Percentiles rank a stretch among this genome's conserved stretches.
These are phyloP conservation scores for bread wheat (Triticum aestivum) DNA, from an alignment of 176 grass and related monocot species.

Conservation along the genomic window IWGSC_CS_RefSeq_v2.1 NC_057803.1:417011818-417012317, in stretches of 20 bases:
- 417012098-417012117: conserved; percentile 89
- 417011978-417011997: not conserved
- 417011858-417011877: conserved; percentile 61
- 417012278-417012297: conserved; percentile 99
- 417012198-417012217: conserved; percentile 90
- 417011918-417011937: conserved; percentile 6
- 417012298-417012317: conserved; percentile 84
- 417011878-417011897: conserved; percentile 4
- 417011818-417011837: conserved; percentile 94
- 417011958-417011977: conserved; percentile 16
- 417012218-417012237: conserved; percentile 1
- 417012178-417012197: conserved; percentile 86
- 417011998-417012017: not conserved
- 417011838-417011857: conserved; percentile 97
- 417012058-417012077: conserved; percentile 36
- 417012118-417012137: conserved; percentile 83
- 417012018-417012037: conserved; percentile 1
- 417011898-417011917: conserved; percentile 10
- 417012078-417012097: conserved; percentile 92
- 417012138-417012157: conserved; percentile 87
- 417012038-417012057: conserved; percentile 12
- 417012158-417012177: conserved; percentile 93
- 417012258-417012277: conserved; percentile 32
- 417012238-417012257: conserved; percentile 11
- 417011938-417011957: not conserved